Conservation (phyloP, 139 green algal species). For the Tetradesmus obliquus region DNA sequence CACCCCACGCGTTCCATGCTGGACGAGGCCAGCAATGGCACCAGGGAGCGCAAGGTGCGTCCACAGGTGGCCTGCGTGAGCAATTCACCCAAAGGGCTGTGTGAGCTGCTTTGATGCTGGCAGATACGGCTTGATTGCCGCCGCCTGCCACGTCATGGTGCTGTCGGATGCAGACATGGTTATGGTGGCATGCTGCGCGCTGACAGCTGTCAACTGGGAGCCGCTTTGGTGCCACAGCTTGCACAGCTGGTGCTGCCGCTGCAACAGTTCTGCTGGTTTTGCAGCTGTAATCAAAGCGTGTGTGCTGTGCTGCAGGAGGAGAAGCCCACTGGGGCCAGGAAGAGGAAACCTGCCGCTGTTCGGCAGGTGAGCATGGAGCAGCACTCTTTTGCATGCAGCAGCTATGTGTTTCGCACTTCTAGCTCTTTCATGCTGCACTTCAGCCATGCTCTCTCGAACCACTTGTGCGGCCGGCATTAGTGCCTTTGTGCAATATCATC, state of each 20-base stretch:
- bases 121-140: too few species aligned
- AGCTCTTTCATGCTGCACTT: too few species aligned
- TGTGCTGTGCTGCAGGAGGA: background rate
- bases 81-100: too few species aligned
- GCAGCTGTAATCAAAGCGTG: background rate
- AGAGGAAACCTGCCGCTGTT: conserved; percentile 17
- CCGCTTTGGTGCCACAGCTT: background rate
- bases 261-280: background rate
- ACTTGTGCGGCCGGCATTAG: too few species aligned
- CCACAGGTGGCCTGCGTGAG: too few species aligned
- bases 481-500: too few species aligned
- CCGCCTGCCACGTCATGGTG: too few species aligned
- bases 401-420: background rate
- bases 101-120: too few species aligned
- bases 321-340: conserved; percentile 5
- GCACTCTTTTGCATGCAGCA: background rate
- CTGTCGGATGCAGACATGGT: too few species aligned
- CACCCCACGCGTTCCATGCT: background rate
- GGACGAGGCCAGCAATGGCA: conserved; percentile 22
- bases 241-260: background rate
- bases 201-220: too few species aligned
- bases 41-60: background rate
- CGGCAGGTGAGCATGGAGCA: conserved; percentile 22
- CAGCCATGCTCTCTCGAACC: too few species aligned
- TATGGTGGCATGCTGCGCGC: too few species aligned